Base-by-base conservation (phyloP, 2,329 filamentous ascomycete genomes). In the Sporothrix globosa region DNA sequence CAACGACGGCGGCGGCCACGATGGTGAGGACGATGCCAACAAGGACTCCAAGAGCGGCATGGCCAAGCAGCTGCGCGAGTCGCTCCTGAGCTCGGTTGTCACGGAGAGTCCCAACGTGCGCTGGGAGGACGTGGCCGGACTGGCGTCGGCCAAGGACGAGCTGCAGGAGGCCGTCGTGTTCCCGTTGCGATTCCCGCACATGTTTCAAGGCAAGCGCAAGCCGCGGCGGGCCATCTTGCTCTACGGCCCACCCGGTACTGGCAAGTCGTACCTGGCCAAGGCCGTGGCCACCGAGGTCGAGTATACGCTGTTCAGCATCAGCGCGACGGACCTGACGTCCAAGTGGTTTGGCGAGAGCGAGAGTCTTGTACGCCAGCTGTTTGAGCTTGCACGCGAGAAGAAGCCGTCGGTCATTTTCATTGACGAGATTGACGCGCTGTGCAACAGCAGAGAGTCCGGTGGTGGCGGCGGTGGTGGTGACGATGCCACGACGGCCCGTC, bases 341-440 rank as follows among this genome's bases (percentile, higher is more conserved):
- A 70, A 71, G 66, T 70, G 69, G 71, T 61, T 58, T 4, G 71
- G 71, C 30, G 71, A 72, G 61, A 69, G 69, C 34, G 71, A 72
- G 53, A 27, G 63, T 10, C 63, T 70, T 7, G 94, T 99, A 4
- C 89, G 96, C 50, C 94, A 98, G 78, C 84, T 98, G 1, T 99
- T 99, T 76, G 95, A 97, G 77, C 88, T 95, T 56, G 96, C 96
- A 0, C 89, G 90, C 77, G 95, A 95, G 5, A 95, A 95, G 5
- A 89, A 91, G 71, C 96, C 96, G 0, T 98, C 95, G 75, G 92
- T 99, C 4, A 84, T 99, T 10, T 98, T 99, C 84, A 98, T 99
- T 77, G 96, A 99, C 77, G 96, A 99, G 79, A 98, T 99, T 77
- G 96, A 99, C 81, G 94, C 92, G 48, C 97, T 99, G 73, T 96